These are phyloP conservation scores for Sclerospora graminicola DNA, from an alignment of 352 stramenopile species.

Conservation along the genomic window DNA sequence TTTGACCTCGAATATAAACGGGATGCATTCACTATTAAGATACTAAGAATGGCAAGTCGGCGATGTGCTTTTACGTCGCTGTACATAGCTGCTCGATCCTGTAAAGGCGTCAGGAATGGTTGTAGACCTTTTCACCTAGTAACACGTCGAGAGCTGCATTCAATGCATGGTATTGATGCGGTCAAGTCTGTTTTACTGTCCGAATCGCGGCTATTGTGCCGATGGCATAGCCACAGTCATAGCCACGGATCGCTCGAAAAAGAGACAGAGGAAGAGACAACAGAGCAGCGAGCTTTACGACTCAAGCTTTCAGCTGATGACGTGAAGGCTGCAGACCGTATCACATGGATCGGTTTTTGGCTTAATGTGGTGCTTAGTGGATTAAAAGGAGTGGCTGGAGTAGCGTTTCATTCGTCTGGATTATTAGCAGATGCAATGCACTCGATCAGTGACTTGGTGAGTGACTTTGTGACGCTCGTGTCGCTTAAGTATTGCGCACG, in stretches of 20 bases:
- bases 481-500: constrained; percentile 83
- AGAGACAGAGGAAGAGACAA: constrained; percentile 20
- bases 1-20: too few relatives aligned
- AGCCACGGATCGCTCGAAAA: constrained; percentile 26
- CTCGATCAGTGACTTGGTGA: constrained; percentile 90
- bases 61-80: constrained; percentile 8
- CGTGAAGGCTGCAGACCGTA: constrained; percentile 36
- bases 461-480: constrained; percentile 91
- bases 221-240: constrained; percentile 33
- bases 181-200: constrained; percentile 2
- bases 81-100: not conserved
- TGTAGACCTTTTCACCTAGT: not conserved
- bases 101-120: not conserved
- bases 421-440: constrained; percentile 92
- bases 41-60: too few relatives aligned
- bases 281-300: constrained; percentile 15
- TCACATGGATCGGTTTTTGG: constrained; percentile 67
- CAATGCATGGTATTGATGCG: not conserved
- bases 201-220: constrained; percentile 3
- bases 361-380: constrained; percentile 56
- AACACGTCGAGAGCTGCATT: constrained; percentile 3
- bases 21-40: too few relatives aligned
- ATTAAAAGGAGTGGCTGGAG: constrained; percentile 57
- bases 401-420: constrained; percentile 74
- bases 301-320: constrained; percentile 25